phyloP scores from a whole-genome alignment of 1,284 basidiomycete genomes.

The Lentinula novae-zelandiae region DNA sequence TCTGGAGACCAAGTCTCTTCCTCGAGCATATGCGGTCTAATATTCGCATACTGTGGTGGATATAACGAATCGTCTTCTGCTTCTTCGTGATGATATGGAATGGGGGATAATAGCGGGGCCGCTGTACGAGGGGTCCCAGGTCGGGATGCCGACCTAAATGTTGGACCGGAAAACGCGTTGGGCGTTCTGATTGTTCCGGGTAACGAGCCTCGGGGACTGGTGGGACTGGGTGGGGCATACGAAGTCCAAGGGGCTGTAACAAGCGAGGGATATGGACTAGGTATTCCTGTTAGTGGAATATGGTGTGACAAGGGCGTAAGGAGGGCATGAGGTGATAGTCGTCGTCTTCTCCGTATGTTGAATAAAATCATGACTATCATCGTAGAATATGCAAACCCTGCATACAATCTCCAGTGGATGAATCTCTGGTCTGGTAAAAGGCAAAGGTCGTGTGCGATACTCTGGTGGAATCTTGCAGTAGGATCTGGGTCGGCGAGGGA shows the following conservation, averaged over 20 bases:
- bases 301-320: constrained; percentile 18
- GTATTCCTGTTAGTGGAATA: background rate
- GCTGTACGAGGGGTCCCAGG: constrained; percentile 32
- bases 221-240: constrained; percentile 26
- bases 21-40: constrained; percentile 20
- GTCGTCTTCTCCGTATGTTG: constrained; percentile 26
- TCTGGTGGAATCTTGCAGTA: constrained; percentile 30
- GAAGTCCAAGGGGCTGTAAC: constrained; percentile 33
- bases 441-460: constrained; percentile 54
- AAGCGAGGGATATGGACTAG: constrained; percentile 17
- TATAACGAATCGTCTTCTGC: constrained; percentile 38
- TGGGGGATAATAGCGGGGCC: constrained; percentile 21
- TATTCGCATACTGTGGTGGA: constrained; percentile 33
- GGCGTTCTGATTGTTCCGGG: constrained; percentile 32
- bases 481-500: constrained; percentile 54
- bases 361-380: constrained; percentile 30
- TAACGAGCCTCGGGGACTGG: constrained; percentile 28
- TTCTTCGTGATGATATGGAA: constrained; percentile 24
- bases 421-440: constrained; percentile 63
- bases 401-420: constrained; percentile 58
- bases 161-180: constrained; percentile 23
- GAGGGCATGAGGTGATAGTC: constrained; percentile 25
- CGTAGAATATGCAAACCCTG: constrained; percentile 45
- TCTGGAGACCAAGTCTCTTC: constrained; percentile 20
- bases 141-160: constrained; percentile 29